These are phyloP conservation scores for Parietichytrium sp. DNA, from an alignment of 108 stramenopile genomes.

Conservation along the genomic window DNA sequence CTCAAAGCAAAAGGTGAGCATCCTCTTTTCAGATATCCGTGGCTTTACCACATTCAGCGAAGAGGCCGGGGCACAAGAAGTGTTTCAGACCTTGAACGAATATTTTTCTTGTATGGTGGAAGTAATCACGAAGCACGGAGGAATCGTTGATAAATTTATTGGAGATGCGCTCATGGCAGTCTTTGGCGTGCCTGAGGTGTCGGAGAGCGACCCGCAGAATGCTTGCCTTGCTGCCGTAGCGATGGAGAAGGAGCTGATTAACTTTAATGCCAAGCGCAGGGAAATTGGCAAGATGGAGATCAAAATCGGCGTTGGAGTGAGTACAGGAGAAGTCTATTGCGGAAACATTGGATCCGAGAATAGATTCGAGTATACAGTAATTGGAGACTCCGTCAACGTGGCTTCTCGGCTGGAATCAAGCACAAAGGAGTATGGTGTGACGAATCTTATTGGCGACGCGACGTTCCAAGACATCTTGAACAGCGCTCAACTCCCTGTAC, in stretches of 20 bases:
- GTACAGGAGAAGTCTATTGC: conserved; percentile 28
- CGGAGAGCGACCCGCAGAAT: background rate
- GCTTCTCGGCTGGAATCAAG: conserved; percentile 7
- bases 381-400: conserved; percentile 22
- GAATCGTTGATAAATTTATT: conserved; percentile 39
- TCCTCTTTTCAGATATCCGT: conserved; percentile 14
- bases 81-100: conserved; percentile 14
- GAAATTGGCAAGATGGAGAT: background rate
- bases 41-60: conserved; percentile 31
- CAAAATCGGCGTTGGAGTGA: conserved; percentile 15
- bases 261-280: background rate
- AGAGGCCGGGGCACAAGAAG: background rate
- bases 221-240: background rate
- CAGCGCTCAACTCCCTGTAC: background rate
- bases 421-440: background rate
- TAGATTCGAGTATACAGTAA: conserved; percentile 5
- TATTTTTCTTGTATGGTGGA: conserved; percentile 33
- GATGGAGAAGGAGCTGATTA: background rate
- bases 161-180: conserved; percentile 29
- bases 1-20: background rate
- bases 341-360: conserved; percentile 33
- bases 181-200: conserved; percentile 23
- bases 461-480: background rate
- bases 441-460: background rate
- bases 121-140: conserved; percentile 26